phyloP scores from a whole-genome alignment of 495 filamentous ascomycete genomes.

The Cercophora scortea region DNA sequence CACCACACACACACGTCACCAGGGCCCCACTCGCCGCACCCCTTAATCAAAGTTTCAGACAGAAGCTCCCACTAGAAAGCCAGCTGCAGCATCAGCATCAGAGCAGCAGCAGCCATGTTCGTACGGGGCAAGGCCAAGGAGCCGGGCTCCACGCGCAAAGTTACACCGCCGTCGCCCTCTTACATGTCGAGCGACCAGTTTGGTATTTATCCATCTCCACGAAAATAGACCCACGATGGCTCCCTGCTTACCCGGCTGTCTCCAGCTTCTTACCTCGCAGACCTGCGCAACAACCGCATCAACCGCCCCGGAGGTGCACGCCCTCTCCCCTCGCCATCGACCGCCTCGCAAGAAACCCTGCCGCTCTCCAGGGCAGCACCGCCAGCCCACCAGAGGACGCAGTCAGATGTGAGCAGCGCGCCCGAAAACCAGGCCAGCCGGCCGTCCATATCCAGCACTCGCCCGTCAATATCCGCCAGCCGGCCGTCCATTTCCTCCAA shows the following conservation, averaged over 20 bases:
- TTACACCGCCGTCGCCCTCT: conserved; percentile 62
- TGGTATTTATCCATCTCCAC: conserved; percentile 43
- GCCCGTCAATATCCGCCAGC: conserved; percentile 22
- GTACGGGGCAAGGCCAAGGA: conserved; percentile 26
- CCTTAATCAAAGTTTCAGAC: too few species aligned
- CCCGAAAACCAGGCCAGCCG: not conserved
- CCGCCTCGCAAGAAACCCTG: conserved; percentile 26
- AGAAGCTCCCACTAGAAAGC: too few species aligned
- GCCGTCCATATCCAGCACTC: conserved; percentile 14
- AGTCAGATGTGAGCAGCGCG: conserved; percentile 18
- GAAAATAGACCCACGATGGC: conserved; percentile 9
- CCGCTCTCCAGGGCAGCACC: conserved; percentile 34
- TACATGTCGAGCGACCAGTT: conserved; percentile 88
- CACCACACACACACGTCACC: too few species aligned
- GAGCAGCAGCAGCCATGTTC: conserved; percentile 19
- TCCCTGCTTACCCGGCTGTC: conserved; percentile 17
- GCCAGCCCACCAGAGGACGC: conserved; percentile 23
- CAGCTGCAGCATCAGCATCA: too few species aligned
- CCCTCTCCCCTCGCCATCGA: conserved; percentile 51
- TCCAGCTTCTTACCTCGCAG: conserved; percentile 67
- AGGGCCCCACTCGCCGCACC: too few species aligned
- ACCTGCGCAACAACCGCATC: conserved; percentile 71
- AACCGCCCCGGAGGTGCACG: conserved; percentile 71
- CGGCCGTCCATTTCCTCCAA: too few species aligned
- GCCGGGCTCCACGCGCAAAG: conserved; percentile 42